Evolutionary conservation across 139 green algal species (phyloP), one percentile per base, ranked within the genome.

Genomic region (Chlorella sp.): DNA sequence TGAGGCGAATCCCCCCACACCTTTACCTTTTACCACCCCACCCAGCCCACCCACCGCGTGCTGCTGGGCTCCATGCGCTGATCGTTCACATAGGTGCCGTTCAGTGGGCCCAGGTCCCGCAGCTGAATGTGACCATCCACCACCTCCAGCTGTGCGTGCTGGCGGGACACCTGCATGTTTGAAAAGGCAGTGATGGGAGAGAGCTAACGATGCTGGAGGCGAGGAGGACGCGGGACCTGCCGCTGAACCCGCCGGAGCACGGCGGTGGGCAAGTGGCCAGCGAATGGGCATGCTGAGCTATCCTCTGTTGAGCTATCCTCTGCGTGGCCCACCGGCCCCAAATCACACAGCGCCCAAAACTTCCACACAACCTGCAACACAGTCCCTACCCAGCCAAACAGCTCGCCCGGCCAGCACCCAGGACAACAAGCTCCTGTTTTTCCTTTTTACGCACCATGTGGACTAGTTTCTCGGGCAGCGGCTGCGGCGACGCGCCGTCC

Each of bases 1-100:
- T n/a, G n/a, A n/a, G n/a, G n/a, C n/a, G n/a, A n/a, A n/a, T n/a
- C n/a, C n/a, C n/a, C n/a, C n/a, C n/a, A n/a, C n/a, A n/a, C n/a
- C n/a, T 2, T 2, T 28, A 2, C 64, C 16, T 71, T 28, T 5
- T 26, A 32, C 73, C 32, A 79, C 9, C 30, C 11, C 73, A 79
- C 42, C 37, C n/a, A 9, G 12, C 28, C 7, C 26, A 28, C 60
- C 34, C 82, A 86, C 82, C 82, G 66, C 15, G 32, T 86, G 84
- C 68, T 81, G 37, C 68, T 40, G 7, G 9, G 9, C 68, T 88
- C 66, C 12, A 88, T 26, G 28, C 68, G 39, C 12, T 66, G 39
- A 15, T 81, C 68, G 84, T 88, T 88, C 39, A 88, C 84, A 22
- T 88, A 88, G 0, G 84, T 81, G 26, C 84, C 84, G 15, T 88